Evolutionary conservation across 192 early-diverging fungal genomes (phyloP).

Genomic region (Oehlia diaphana): DNA sequence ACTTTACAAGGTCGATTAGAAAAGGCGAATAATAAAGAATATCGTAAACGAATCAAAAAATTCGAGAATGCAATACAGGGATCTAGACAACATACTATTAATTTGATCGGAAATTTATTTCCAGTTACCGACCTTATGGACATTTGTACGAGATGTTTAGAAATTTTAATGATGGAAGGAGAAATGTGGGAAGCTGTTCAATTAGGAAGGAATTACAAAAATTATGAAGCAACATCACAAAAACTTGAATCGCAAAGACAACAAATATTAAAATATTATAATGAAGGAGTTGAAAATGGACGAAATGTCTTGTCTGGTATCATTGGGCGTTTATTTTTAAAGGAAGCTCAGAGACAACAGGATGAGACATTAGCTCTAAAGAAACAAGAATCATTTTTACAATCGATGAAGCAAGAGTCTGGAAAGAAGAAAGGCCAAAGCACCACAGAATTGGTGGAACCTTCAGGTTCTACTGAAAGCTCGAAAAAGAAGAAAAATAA

Average conservation of each 20-base stretch:
- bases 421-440: constrained; percentile 8
- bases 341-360: constrained; percentile 71
- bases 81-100: constrained; percentile 57
- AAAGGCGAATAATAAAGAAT: constrained; percentile 65
- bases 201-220: constrained; percentile 49
- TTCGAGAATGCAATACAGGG: constrained; percentile 61
- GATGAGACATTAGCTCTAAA: constrained; percentile 57
- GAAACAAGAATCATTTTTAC: constrained; percentile 52
- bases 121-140: constrained; percentile 54
- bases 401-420: constrained; percentile 43
- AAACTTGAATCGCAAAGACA: constrained; percentile 52
- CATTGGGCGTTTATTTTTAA: constrained; percentile 69
- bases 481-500: constrained; percentile 18
- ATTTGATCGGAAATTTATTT: constrained; percentile 58
- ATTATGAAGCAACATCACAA: constrained; percentile 51
- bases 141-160: constrained; percentile 61
- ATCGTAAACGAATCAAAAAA: constrained; percentile 62
- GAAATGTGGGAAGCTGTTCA: constrained; percentile 68
- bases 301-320: constrained; percentile 70
- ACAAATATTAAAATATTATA: constrained; percentile 65
- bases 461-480: background rate
- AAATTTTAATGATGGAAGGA: constrained; percentile 72
- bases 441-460: background rate
- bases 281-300: constrained; percentile 69
- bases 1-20: constrained; percentile 58